Evolutionary conservation across 169 alveolate species (phyloP), one percentile per base, ranked within the genome.

Genomic region (Eimeria brunetti): DNA sequence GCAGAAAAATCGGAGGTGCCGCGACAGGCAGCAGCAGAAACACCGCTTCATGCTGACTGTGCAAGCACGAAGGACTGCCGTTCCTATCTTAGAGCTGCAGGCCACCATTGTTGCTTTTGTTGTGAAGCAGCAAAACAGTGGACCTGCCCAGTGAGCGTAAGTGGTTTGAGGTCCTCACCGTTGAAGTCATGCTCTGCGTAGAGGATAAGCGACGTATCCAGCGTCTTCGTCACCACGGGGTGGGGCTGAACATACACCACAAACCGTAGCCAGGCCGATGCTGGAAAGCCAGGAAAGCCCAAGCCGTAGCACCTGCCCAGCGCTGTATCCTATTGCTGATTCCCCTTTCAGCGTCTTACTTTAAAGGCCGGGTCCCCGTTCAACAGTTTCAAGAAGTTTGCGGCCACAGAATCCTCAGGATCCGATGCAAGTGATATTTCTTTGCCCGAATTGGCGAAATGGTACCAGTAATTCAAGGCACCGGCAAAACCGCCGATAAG

Each of bases 151-250:
- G 64, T 62, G 64, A 76, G 38, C 36, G 71, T 71, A 36, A 36
- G 62, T n/a, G 64, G 51, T 30, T n/a, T 14, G 69, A 3, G 60
- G 22, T n/a, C 49, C 88, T 69, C 67, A 88, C 96, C 96, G 60
- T 97, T 97, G 95, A 97, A 98, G 84, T 98, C 99, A 89, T 98
- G 99, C 92, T 98, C 99, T 27, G 99, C 99, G 96, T 98, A 98
- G 24, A 97, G 97, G 44, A 98, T 98, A 64, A 98, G 89, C 5
- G 99, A 97, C 41, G 95, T 96, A 84, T 98, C 98, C 41, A 98
- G 71, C 16, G 96, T 53, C 85, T 80, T 62, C 67, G 62, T 46
- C 38, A 73, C 91, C 38, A 88, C 60, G 30, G 96, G 92, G 24
- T 88, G 86, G 24, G 85, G 90, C 92, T 83, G 89, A 4, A 24